These are phyloP conservation scores for Ambispora gerdemannii DNA, from an alignment of 192 early-diverging fungal genomes.

Conservation along the genomic window DNA sequence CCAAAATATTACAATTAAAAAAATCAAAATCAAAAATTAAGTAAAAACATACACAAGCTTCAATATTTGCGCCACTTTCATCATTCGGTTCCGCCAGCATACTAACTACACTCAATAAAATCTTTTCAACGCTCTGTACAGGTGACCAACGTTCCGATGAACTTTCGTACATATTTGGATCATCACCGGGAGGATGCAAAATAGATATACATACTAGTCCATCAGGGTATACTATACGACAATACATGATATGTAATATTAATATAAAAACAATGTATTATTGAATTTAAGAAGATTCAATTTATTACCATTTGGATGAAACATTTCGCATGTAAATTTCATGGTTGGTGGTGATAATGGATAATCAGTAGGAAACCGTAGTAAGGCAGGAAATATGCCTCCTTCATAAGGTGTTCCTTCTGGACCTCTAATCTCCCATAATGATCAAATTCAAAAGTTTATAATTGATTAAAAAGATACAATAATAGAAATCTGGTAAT, in stretches of 20 bases:
- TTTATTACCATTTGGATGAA: constrained; percentile 80
- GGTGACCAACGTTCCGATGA: constrained; percentile 96
- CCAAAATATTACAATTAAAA: neutral
- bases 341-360: constrained; percentile 93
- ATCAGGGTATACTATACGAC: constrained; percentile 77
- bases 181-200: constrained; percentile 95
- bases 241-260: neutral
- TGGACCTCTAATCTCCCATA: constrained; percentile 83
- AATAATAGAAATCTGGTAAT: neutral
- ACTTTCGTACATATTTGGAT: constrained; percentile 96
- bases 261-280: neutral
- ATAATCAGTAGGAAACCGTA: constrained; percentile 92
- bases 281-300: neutral
- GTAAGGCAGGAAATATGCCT: constrained; percentile 85
- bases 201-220: constrained; percentile 98
- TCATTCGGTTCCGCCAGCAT: constrained; percentile 99
- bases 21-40: neutral
- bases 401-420: constrained; percentile 93
- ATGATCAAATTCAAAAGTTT: constrained; percentile 33
- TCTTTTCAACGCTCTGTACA: constrained; percentile 98
- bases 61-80: constrained; percentile 97
- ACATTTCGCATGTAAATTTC: constrained; percentile 95
- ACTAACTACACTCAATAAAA: constrained; percentile 87
- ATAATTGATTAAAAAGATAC: constrained; percentile 43
- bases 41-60: constrained; percentile 76